phyloP scores from a whole-genome alignment of 148 eudicot genomes.

The Limonium bicolor region DNA sequence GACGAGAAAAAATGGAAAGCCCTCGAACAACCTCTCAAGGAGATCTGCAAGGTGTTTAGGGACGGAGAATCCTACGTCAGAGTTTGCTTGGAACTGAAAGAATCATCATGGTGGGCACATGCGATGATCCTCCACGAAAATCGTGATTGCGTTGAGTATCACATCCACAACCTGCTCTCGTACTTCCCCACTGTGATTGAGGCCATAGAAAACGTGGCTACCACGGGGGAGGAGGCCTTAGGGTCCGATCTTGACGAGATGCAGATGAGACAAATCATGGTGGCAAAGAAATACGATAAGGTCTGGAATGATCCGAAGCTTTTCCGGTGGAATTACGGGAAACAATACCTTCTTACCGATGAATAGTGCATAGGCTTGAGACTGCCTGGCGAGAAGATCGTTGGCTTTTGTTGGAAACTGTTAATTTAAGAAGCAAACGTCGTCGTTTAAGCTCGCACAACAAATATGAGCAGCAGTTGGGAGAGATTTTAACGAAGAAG shows the following conservation, averaged over 20 bases:
- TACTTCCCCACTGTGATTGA: constrained; percentile 40
- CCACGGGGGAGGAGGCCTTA: constrained; percentile 41
- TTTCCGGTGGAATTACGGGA: constrained; percentile 46
- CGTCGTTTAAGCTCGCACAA: constrained; percentile 1
- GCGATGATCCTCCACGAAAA: constrained; percentile 28
- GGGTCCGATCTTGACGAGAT: constrained; percentile 44
- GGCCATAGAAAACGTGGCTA: constrained; percentile 54
- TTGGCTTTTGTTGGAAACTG: constrained; percentile 30
- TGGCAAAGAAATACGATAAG: constrained; percentile 31
- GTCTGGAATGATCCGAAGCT: constrained; percentile 48
- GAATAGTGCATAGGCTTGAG: constrained; percentile 21
- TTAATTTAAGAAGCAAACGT: constrained; percentile 27
- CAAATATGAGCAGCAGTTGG: constrained; percentile 31
- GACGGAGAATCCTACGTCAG: constrained; percentile 47
- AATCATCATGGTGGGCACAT: constrained; percentile 53
- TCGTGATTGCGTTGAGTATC: constrained; percentile 36
- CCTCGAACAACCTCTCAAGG: constrained; percentile 39
- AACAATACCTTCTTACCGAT: constrained; percentile 38
- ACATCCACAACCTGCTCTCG: constrained; percentile 37
- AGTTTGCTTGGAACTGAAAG: constrained; percentile 27
- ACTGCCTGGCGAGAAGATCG: constrained; percentile 35
- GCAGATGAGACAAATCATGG: constrained; percentile 39
- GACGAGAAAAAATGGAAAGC: constrained; percentile 64
- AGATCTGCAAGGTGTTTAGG: constrained; percentile 39
- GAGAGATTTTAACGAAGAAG: constrained; percentile 24